Conservation (phyloP, 2,329 filamentous ascomycete genomes). For the Verticillium nonalfalfae region DNA sequence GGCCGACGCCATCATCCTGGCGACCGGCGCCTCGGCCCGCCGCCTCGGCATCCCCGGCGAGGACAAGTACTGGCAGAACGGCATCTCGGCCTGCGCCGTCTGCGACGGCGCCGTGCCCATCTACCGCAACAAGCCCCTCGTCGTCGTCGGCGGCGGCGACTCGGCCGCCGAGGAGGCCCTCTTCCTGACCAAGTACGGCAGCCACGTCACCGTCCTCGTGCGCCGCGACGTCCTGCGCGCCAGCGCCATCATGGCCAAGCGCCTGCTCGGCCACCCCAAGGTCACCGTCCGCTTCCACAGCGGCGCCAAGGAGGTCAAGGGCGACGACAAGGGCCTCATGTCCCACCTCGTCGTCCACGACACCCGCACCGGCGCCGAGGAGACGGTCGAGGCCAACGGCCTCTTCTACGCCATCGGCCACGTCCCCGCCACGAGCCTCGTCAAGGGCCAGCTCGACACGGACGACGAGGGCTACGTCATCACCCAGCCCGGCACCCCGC, state of each 20-base stretch:
- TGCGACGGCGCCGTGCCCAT: constrained; percentile 97
- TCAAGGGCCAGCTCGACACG: constrained; percentile 84
- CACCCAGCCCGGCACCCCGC: constrained; percentile 81
- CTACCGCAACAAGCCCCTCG: constrained; percentile 91
- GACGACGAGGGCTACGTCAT: constrained; percentile 88
- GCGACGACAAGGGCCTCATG: constrained; percentile 82
- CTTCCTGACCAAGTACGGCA: constrained; percentile 96
- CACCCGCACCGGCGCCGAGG: constrained; percentile 65
- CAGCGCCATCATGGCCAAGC: constrained; percentile 84
- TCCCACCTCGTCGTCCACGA: constrained; percentile 80
- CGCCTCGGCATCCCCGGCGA: constrained; percentile 80
- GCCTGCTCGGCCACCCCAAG: constrained; percentile 78
- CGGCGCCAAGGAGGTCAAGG: constrained; percentile 75
- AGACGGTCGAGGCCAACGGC: constrained; percentile 84
- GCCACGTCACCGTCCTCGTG: constrained; percentile 90
- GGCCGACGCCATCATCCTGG: constrained; percentile 87
- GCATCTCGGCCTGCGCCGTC: constrained; percentile 92
- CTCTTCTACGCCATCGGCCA: constrained; percentile 97
- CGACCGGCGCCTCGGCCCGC: constrained; percentile 87
- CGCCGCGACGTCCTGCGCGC: constrained; percentile 81
- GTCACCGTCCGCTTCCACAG: constrained; percentile 85
- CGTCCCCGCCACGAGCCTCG: constrained; percentile 83
- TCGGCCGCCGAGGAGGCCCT: constrained; percentile 95
- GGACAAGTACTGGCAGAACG: constrained; percentile 95
- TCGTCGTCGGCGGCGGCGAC: constrained; percentile 95